Base-by-base conservation (phyloP, 306 rosid species). In the Dicorynia guianensis region DNA sequence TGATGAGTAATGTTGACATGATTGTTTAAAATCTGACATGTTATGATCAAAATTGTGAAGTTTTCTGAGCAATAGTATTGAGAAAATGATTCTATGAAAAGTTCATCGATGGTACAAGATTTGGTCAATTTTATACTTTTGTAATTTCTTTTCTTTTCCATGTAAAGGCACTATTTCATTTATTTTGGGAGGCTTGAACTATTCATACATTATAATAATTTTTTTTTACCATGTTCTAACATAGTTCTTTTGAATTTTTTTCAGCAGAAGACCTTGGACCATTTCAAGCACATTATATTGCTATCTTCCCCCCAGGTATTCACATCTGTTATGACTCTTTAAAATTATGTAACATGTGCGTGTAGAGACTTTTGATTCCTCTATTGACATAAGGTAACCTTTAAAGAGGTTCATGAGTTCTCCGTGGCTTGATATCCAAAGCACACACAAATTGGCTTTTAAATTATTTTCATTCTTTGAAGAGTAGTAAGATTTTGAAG, bases 231-330 rank as follows among this genome's bases (percentile, higher is more conserved):
- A 75, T 56, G 70, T 70, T 82, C 65, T 78, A 35, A 78, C 53
- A 44, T 42, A 34, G 58, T 58, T 74, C 5, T 80, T 69, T 39
- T 75, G 67, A 38, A 79, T 79, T 79, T 69, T 67, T 92, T 81
- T 67, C 98, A 94, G 98, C 84, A 92, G 79, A 92, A 89, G 82
- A 94, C 98, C 9, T 80, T 94, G 67, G 93, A 87, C 80, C 83
- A 75, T 77, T 94, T 94, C 87, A 90, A 76, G 89, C 87, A 94
- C 81, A 85, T 94, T 83, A 77, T 94, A 67, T 77, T 94, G 79
- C 69, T 92, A 40, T 94, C 98, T 76, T 94, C 98, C 50, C 98
- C 98, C 14, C 98, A 94, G 96, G 98, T 94, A 84, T 74, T 76
- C 46, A 39, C 66, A 67, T 75, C 67, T 67, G 46, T 36, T 61